Base-by-base conservation (phyloP, 305 asterid species). In the Withania somnifera region DNA sequence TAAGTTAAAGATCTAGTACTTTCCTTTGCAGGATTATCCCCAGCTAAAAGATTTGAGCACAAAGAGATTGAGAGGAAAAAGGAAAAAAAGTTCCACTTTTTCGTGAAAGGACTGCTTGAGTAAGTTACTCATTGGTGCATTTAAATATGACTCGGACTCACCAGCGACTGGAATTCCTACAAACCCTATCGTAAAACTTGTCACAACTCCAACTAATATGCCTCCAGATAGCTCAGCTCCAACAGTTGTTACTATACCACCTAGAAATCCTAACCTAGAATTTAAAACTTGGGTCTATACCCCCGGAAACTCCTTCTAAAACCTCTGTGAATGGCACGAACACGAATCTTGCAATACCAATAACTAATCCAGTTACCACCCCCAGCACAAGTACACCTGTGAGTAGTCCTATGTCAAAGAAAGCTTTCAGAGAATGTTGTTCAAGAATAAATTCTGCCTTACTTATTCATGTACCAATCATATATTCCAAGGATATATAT, bases 111-210 rank as follows among this genome's bases (percentile, higher is more conserved):
- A 40, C 32, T 91, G 67, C 63, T 86, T 42, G 53, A 54, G 36
- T 53, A 64, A n/a, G 60, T 80, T 84, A 26, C 81, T 78, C 71
- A 11, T 26, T 30, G 78, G 64, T 77, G 82, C 91, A 30, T 61
- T 81, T 67, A 86, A 87, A 60, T 90, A 84, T 75, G 90, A 88
- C 45, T 80, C 85, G 17, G 82, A 86, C 82, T 91, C 90, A 19
- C 84, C 89, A 26, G 34, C 85, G 24, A 69, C 87, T 7, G 79
- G 83, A 45, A 77, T 63, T 81, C 94, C 94, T 20, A 54, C 90
- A 24, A 77, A 88, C 13, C 91, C 93, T 9, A 86, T 89, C 5
- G 87, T 90, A 9, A 93, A 90, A 78, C 97, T 92, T 3, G 93
- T 90, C 3, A 90, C 93, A 20, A 92, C 91, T 32, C 91, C 94